A percentile compares a stretch with the other conserved stretches of the same genome.
phyloP scores from a whole-genome alignment of 2,329 filamentous ascomycete species.

The Pseudodiploospora longispora region DNA sequence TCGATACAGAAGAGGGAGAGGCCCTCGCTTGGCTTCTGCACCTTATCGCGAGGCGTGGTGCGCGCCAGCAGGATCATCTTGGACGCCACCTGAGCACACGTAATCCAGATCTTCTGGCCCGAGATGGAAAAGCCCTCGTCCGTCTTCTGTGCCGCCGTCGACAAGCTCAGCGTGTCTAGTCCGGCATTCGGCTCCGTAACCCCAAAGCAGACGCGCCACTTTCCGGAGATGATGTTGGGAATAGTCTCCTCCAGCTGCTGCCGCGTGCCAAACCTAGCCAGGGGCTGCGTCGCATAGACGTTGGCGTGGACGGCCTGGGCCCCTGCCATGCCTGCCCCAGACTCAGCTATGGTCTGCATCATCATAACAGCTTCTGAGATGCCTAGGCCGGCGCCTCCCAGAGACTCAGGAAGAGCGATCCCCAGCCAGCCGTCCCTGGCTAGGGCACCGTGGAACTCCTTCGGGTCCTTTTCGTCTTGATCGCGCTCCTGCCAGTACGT shows the following conservation, averaged over 20 bases:
- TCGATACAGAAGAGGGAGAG: conserved; percentile 77
- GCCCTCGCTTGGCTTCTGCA: conserved; percentile 62
- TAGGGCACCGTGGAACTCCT: conserved; percentile 66
- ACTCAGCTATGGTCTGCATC: conserved; percentile 75
- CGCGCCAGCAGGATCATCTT: conserved; percentile 80
- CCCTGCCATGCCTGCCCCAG: conserved; percentile 70
- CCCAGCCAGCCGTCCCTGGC: conserved; percentile 74
- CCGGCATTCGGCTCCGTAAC: conserved; percentile 80
- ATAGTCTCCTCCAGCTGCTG: conserved; percentile 58
- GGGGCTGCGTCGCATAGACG: conserved; percentile 67
- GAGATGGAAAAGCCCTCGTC: conserved; percentile 58
- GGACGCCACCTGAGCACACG: conserved; percentile 70
- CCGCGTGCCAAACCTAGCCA: conserved; percentile 63
- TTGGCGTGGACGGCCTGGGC: conserved; percentile 57
- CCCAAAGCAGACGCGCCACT: conserved; percentile 69
- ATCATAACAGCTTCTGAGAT: conserved; percentile 82
- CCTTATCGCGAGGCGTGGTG: conserved; percentile 61
- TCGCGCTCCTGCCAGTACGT: conserved; percentile 72
- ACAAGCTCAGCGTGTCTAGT: conserved; percentile 65
- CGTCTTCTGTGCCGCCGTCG: conserved; percentile 48
- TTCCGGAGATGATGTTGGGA: conserved; percentile 62
- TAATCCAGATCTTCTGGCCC: conserved; percentile 87
- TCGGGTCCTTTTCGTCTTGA: conserved; percentile 60
- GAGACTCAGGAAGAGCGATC: conserved; percentile 65
- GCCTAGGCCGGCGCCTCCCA: conserved; percentile 67